Percentiles rank a stretch among this genome's conserved stretches.
phyloP scores from a whole-genome alignment of 495 filamentous ascomycete species.

The Elaphomyces granulatus region DNA sequence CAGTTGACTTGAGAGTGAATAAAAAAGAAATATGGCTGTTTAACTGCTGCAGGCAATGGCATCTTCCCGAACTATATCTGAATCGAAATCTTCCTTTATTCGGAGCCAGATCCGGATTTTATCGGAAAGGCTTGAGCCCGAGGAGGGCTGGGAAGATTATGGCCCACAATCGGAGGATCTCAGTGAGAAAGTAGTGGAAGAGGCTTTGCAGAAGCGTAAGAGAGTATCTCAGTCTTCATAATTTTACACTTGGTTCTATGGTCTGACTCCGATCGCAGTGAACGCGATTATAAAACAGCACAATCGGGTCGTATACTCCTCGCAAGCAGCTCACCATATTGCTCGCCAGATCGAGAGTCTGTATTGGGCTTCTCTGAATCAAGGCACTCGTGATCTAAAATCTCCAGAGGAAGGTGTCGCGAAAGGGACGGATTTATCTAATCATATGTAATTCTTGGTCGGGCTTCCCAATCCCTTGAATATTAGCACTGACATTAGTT shows the following conservation, averaged over 20 bases:
- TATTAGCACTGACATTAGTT: background rate
- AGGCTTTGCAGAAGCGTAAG: constrained; percentile 39
- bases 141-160: constrained; percentile 41
- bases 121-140: constrained; percentile 38
- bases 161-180: constrained; percentile 28
- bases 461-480: background rate
- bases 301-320: constrained; percentile 53
- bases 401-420: constrained; percentile 23
- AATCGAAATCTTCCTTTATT: constrained; percentile 51
- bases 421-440: constrained; percentile 32
- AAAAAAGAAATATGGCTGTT: no score
- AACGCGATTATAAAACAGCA: constrained; percentile 57
- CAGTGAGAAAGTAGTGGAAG: constrained; percentile 39
- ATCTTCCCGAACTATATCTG: constrained; percentile 36
- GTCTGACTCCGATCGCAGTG: constrained; percentile 26
- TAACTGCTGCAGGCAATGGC: constrained; percentile 25
- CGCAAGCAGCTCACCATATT: constrained; percentile 62
- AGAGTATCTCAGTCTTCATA: constrained; percentile 1
- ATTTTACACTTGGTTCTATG: constrained; percentile 24
- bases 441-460: constrained; percentile 23
- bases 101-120: constrained; percentile 47
- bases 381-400: constrained; percentile 30
- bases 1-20: no score
- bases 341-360: constrained; percentile 68
- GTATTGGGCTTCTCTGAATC: constrained; percentile 42